These are phyloP conservation scores for Dendrostoma leiphaemia DNA, from an alignment of 2,329 filamentous ascomycete species.

Conservation along the genomic window DNA sequence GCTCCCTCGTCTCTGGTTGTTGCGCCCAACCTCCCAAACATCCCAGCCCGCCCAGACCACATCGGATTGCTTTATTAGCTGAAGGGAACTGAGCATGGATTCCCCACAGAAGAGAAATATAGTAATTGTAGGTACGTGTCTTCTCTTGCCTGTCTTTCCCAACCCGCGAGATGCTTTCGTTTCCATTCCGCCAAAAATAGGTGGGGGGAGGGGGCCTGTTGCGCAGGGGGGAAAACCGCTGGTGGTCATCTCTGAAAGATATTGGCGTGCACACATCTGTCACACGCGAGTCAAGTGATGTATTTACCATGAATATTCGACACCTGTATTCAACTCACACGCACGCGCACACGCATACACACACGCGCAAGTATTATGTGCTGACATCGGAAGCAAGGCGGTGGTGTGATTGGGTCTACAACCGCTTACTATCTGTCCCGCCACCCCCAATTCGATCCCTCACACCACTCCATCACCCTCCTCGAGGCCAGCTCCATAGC, in stretches of 20 bases:
- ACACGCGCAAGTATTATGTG: no score
- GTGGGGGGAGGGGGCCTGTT: no score
- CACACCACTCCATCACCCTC: constrained; percentile 75
- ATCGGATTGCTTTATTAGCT: neutral
- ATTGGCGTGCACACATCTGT: no score
- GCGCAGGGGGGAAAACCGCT: no score
- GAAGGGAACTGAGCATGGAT: constrained; percentile 23
- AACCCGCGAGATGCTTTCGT: neutral
- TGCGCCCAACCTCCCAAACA: no score
- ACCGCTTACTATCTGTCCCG: constrained; percentile 89
- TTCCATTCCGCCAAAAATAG: neutral
- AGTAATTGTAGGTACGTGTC: constrained; percentile 42
- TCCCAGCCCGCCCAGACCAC: neutral
- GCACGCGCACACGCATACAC: no score
- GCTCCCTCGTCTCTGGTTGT: no score
- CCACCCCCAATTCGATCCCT: constrained; percentile 75
- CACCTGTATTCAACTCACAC: no score
- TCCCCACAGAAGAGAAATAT: constrained; percentile 37
- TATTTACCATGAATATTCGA: no score
- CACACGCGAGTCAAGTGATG: no score
- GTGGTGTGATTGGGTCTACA: constrained; percentile 88
- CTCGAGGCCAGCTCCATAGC: constrained; percentile 85
- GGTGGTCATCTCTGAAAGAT: no score
- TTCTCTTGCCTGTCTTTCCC: neutral
- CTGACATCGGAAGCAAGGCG: constrained; percentile 54